phyloP scores from a whole-genome alignment of 2,329 filamentous ascomycete species.

The Paraconiothyrium sp. region DNA sequence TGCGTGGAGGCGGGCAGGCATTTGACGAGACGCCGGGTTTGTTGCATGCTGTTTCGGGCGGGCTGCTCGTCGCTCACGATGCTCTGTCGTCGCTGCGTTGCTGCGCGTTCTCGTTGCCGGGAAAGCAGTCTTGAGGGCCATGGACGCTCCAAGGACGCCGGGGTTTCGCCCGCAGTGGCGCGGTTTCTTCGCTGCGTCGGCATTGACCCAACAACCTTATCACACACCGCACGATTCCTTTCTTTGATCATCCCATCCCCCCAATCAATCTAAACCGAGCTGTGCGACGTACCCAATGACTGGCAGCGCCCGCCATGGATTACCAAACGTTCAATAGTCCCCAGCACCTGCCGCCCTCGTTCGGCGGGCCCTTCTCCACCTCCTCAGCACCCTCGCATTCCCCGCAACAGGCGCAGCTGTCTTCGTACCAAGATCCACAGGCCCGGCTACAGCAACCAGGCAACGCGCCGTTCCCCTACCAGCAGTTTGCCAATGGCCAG shows the following conservation, averaged over 20 bases:
- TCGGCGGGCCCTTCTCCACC: slow-evolving; percentile 44
- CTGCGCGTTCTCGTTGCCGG: neutral
- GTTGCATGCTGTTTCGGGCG: neutral
- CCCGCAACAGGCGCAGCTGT: slow-evolving; percentile 39
- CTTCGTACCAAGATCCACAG: slow-evolving; percentile 42
- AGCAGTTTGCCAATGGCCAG: slow-evolving; percentile 46
- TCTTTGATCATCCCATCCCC: slow-evolving; percentile 40
- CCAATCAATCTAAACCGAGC: slow-evolving; percentile 50
- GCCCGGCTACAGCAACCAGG: slow-evolving; percentile 46
- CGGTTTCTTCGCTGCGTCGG: slow-evolving; percentile 12
- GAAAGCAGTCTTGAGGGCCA: neutral
- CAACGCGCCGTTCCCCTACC: slow-evolving; percentile 38
- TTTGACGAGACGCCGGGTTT: slow-evolving; percentile 16
- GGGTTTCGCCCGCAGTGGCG: slow-evolving; percentile 13
- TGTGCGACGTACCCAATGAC: slow-evolving; percentile 52
- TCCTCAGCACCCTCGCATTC: slow-evolving; percentile 39
- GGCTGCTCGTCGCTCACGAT: neutral
- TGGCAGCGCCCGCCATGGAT: slow-evolving; percentile 47
- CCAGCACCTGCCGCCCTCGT: slow-evolving; percentile 42
- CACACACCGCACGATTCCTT: slow-evolving; percentile 45
- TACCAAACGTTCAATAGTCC: slow-evolving; percentile 49
- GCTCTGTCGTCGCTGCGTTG: neutral
- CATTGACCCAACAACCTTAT: slow-evolving; percentile 34
- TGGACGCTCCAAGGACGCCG: slow-evolving; percentile 9
- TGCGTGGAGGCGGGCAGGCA: slow-evolving; percentile 19